Conservation (phyloP, 2,329 filamentous ascomycete species). For the Ceratocystis albifundus region DNA sequence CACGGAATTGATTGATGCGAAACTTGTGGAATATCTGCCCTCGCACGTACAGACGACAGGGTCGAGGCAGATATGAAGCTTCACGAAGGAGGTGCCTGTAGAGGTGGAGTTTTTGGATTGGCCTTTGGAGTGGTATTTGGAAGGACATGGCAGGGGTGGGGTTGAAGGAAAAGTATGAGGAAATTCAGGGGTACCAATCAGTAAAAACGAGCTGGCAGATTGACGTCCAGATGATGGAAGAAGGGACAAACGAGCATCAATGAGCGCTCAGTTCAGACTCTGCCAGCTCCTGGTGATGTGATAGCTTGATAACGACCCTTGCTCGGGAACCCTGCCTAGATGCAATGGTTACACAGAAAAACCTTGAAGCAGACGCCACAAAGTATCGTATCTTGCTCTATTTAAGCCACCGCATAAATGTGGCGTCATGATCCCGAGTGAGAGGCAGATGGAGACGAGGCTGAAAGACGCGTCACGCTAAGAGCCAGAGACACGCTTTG, state of each 20-base stretch:
- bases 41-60: constrained; percentile 37
- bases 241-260: no score
- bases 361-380: background rate
- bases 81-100: constrained; percentile 52
- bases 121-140: constrained; percentile 29
- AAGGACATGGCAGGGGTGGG: constrained; percentile 14
- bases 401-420: background rate
- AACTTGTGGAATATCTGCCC: constrained; percentile 38
- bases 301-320: background rate
- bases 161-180: background rate
- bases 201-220: no score
- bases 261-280: no score
- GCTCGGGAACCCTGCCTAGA: background rate
- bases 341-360: constrained; percentile 5
- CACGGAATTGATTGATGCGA: constrained; percentile 31
- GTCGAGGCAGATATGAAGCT: constrained; percentile 46
- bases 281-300: no score
- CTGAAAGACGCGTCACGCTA: constrained; percentile 21
- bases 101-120: constrained; percentile 33
- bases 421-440: background rate
- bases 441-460: background rate
- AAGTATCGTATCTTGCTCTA: background rate
- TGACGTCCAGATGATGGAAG: no score
- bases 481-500: constrained; percentile 14
- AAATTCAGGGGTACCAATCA: background rate